Base-by-base conservation (phyloP, 108 stramenopile genomes). In the Stephanodiscus triporus region DNA sequence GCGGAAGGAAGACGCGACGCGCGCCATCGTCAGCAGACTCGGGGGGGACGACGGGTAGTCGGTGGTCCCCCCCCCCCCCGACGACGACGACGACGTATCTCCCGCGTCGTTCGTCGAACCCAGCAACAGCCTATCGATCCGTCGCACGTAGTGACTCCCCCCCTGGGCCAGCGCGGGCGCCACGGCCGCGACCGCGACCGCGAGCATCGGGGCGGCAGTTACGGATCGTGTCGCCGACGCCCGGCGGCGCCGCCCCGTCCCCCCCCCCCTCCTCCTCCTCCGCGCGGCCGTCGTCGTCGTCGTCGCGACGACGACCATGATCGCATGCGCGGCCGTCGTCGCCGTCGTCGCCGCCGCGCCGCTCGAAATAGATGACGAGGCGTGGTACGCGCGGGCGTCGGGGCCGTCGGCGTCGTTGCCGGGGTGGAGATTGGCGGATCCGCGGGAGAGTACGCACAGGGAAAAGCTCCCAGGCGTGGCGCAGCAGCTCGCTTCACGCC, bases 181-280 rank as follows among this genome's bases (percentile, higher is more conserved):
- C 51, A 94, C 51, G 8, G 93, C 91, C 45, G 89, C 88, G 11
- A 94, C 91, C 45, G 89, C 88, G 11, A 94, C 86, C 2, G 78
- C 87, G 68, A 94, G 58, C 93, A 94, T 91, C 16, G 93, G 93
- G 2, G 88, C 73, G 0, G 78, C 29, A 14, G 43, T 73, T 20
- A 30, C 13, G 14, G 10, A 30, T 36, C 23, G 34, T 45, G 42
- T n/a, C n/a, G n/a, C n/a, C n/a, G n/a, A n/a, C n/a, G n/a, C n/a
- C n/a, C n/a, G n/a, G n/a, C n/a, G n/a, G n/a, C n/a, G n/a, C n/a
- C n/a, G n/a, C n/a, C 7, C 55, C 38, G 48, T 26, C 50, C 32
- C 22, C 20, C 23, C n/a, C 29, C 19, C 6, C 23, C 27, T 37
- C 29, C n/a, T n/a, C 16, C 14, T 16, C 48, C 17, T 10, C 23